A percentile compares a stretch with the other conserved stretches of the same genome.
Conservation (phyloP, 345 rosid species). For the Eucalyptus globulus region DNA sequence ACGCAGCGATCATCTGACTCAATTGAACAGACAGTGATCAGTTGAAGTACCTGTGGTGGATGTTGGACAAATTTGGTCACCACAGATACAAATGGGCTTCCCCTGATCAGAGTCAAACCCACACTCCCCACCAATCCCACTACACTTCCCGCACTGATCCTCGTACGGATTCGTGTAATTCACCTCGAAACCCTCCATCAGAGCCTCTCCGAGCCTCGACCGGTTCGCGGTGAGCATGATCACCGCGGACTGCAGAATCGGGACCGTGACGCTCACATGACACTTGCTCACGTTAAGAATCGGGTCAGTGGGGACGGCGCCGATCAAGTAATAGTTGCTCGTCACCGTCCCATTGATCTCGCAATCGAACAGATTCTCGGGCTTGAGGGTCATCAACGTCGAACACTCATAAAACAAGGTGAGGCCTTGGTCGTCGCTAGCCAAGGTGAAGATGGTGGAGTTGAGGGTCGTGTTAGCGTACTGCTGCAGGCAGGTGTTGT, state of each 20-base stretch:
- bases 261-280: background rate
- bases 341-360: background rate
- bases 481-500: conserved; percentile 4
- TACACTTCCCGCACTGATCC: conserved; percentile 5
- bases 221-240: background rate
- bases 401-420: conserved; percentile 13
- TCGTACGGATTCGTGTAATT: conserved; percentile 2
- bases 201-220: conserved; percentile 8
- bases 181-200: conserved; percentile 20
- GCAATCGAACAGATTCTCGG: conserved; percentile 6
- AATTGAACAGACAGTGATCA: background rate
- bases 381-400: background rate
- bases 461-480: conserved; percentile 9
- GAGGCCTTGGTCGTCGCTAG: background rate
- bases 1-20: rapidly evolving
- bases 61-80: conserved; percentile 6
- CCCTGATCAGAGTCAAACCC: conserved; percentile 20
- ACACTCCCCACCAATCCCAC: conserved; percentile 4
- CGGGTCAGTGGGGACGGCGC: conserved; percentile 3
- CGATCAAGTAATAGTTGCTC: conserved; percentile 6
- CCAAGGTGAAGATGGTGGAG: background rate
- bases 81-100: conserved; percentile 10
- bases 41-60: background rate
- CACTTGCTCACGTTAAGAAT: background rate
- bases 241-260: background rate